Conservation (phyloP, 148 eudicot species). For the Simmondsia chinensis region DNA sequence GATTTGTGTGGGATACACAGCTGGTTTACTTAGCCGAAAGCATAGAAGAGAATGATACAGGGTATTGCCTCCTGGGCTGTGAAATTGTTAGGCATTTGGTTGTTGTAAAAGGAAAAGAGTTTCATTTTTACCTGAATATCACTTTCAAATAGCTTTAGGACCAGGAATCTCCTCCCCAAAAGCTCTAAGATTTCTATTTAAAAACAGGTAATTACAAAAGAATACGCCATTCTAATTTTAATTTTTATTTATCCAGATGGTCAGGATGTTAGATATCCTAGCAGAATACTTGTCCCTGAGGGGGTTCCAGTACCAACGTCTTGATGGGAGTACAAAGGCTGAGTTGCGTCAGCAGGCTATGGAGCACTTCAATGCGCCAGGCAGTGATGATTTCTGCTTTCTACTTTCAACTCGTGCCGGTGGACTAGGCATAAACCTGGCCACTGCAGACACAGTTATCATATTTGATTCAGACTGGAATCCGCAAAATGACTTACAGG, state of each 20-base stretch:
- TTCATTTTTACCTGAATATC: no score
- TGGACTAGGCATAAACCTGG: slow-evolving; percentile 96
- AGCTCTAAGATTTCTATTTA: no score
- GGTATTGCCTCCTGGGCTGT: no score
- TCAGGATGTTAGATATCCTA: slow-evolving; percentile 91
- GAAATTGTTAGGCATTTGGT: no score
- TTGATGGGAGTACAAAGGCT: slow-evolving; percentile 97
- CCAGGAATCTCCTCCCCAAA: no score
- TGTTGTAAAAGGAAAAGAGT: no score
- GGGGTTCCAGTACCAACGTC: slow-evolving; percentile 94
- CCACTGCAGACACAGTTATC: slow-evolving; percentile 97
- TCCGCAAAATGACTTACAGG: slow-evolving; percentile 99
- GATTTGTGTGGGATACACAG: no score
- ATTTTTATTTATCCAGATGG: slow-evolving; percentile 59
- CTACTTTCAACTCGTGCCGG: slow-evolving; percentile 99
- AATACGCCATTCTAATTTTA: neutral
- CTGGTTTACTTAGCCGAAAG: no score
- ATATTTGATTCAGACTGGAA: slow-evolving; percentile 99
- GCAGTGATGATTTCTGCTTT: slow-evolving; percentile 99
- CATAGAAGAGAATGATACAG: no score
- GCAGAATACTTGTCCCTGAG: slow-evolving; percentile 93
- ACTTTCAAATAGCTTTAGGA: no score
- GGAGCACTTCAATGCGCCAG: slow-evolving; percentile 99
- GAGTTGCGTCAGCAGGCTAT: slow-evolving; percentile 98
- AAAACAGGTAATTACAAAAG: no score